phyloP scores from a whole-genome alignment of 352 stramenopile species.

The Phytophthora fragariae region DNA sequence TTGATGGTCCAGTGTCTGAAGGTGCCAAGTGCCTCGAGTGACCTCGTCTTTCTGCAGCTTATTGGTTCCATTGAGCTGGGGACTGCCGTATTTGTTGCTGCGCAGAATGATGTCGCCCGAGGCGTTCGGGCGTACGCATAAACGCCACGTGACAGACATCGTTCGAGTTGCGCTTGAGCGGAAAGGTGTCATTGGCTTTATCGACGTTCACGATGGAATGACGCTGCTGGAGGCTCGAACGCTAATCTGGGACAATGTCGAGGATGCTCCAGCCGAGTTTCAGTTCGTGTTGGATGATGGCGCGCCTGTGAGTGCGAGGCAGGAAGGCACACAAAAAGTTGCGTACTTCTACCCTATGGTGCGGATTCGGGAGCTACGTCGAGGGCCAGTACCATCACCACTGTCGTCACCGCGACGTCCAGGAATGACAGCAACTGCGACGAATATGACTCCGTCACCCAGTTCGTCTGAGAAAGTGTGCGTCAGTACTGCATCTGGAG shows the following conservation, averaged over 20 bases:
- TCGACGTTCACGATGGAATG: conserved; percentile 73
- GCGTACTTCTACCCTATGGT: conserved; percentile 73
- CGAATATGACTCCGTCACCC: conserved; percentile 3
- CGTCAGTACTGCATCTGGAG: conserved; percentile 53
- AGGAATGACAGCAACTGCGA: neutral
- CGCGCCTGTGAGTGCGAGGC: conserved; percentile 59
- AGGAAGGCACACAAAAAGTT: conserved; percentile 71
- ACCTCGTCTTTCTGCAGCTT: conserved; percentile 10
- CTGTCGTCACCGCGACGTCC: conserved; percentile 17
- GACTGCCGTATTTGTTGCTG: neutral
- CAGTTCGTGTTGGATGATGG: conserved; percentile 80
- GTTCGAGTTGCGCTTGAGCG: conserved; percentile 71
- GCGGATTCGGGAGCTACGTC: conserved; percentile 63
- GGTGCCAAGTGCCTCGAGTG: conserved; percentile 6
- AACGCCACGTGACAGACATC: conserved; percentile 61
- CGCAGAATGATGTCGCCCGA: conserved; percentile 66
- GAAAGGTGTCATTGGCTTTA: conserved; percentile 76
- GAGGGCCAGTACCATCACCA: conserved; percentile 14
- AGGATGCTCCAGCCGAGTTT: conserved; percentile 69
- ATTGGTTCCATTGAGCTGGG: neutral
- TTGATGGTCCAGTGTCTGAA: conserved; percentile 17
- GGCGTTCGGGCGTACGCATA: conserved; percentile 50
- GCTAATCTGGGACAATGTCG: conserved; percentile 75
- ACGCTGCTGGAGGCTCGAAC: conserved; percentile 64
- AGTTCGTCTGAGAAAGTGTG: conserved; percentile 56